Percentiles rank a stretch among this genome's conserved stretches.
Evolutionary conservation across 1,139 yeast genomes (phyloP).

Genomic region (Yamadazyma dushanensis): DNA sequence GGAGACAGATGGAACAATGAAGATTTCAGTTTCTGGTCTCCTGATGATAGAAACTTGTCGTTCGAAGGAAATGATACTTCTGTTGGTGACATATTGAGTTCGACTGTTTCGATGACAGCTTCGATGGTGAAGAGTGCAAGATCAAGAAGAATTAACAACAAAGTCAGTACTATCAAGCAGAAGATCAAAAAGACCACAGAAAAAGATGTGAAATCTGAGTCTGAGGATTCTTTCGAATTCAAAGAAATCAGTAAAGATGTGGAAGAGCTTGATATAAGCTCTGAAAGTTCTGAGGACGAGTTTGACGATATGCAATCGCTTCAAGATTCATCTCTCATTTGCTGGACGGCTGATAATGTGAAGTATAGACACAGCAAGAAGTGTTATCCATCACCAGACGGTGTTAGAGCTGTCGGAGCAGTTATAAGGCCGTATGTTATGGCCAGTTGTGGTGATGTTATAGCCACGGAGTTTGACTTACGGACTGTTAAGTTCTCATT

Average conservation of each 20-base stretch:
- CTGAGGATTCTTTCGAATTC: conserved; percentile 4
- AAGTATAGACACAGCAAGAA: conserved; percentile 23
- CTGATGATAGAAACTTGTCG: conserved; percentile 51
- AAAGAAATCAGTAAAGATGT: conserved; percentile 9
- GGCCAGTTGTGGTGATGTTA: conserved; percentile 55
- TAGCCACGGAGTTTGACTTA: conserved; percentile 56
- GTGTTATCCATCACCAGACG: conserved; percentile 52
- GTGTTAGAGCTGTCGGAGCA: conserved; percentile 70
- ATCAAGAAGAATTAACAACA: conserved; percentile 11
- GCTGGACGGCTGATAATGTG: conserved; percentile 26
- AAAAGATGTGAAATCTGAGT: neutral
- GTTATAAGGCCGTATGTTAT: conserved; percentile 71
- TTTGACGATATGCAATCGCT: conserved; percentile 16
- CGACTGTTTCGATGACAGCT: conserved; percentile 16
- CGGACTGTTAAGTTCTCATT: conserved; percentile 46
- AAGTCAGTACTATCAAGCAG: conserved; percentile 12
- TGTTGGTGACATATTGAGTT: conserved; percentile 13
- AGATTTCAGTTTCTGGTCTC: conserved; percentile 84
- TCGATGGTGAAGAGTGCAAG: conserved; percentile 12
- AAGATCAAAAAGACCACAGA: conserved; percentile 11
- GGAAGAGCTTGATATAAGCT: conserved; percentile 9
- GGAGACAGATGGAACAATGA: conserved; percentile 96
- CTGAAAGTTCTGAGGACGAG: conserved; percentile 15
- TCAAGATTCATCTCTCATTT: conserved; percentile 18
- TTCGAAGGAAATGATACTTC: conserved; percentile 15